Evolutionary conservation across 1,284 basidiomycete species (phyloP).

Genomic region (Thecaphora thlaspeos): DNA sequence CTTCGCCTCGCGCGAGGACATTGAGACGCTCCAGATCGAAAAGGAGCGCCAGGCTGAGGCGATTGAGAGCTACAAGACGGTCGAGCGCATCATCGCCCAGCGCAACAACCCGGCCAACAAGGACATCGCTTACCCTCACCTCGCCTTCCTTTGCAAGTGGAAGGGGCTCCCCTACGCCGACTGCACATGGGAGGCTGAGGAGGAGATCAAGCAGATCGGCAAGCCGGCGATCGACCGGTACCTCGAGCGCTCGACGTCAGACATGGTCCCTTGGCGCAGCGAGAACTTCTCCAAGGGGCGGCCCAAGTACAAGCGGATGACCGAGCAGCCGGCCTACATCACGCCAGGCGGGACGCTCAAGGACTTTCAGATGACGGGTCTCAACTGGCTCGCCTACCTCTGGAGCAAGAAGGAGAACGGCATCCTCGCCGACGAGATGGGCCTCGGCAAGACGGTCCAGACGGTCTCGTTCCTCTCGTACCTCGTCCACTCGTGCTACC

Average conservation of each 20-base stretch:
- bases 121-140: conserved; percentile 63
- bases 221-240: conserved; percentile 75
- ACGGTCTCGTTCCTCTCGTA: conserved; percentile 95
- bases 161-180: conserved; percentile 88
- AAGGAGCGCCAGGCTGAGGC: conserved; percentile 86
- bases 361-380: conserved; percentile 95
- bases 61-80: conserved; percentile 83
- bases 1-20: conserved; percentile 78
- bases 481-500: conserved; percentile 87
- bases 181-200: conserved; percentile 84
- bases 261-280: conserved; percentile 84
- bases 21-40: conserved; percentile 76
- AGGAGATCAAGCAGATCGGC: conserved; percentile 68
- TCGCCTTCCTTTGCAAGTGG: conserved; percentile 98
- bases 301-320: conserved; percentile 81
- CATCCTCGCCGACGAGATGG: conserved; percentile 99
- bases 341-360: conserved; percentile 72
- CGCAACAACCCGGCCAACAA: conserved; percentile 67
- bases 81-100: conserved; percentile 86
- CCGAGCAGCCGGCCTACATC: conserved; percentile 87
- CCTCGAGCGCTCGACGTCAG: conserved; percentile 73
- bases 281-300: conserved; percentile 70
- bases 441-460: conserved; percentile 94
- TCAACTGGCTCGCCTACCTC: conserved; percentile 96
- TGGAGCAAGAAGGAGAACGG: conserved; percentile 95